A percentile compares a stretch with the other conserved stretches of the same genome.
Evolutionary conservation across 768 basidiomycete genomes (phyloP).

Genomic region (Lentinula sp.): DNA sequence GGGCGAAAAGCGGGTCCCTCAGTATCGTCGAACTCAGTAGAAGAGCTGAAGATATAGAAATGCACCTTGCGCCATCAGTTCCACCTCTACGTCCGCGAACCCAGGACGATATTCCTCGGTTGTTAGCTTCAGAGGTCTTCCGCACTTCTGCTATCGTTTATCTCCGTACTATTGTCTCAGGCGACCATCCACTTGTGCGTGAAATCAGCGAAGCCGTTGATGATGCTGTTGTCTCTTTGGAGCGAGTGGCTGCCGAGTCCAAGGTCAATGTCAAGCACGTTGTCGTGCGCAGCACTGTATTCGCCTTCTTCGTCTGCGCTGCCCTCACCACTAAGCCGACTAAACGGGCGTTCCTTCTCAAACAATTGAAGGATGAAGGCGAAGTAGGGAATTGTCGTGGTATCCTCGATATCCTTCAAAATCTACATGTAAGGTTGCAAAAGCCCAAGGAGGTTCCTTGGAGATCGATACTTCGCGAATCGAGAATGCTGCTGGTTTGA

Average conservation of each 20-base stretch:
- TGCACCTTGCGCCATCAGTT: conserved; percentile 16
- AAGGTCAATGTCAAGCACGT: conserved; percentile 32
- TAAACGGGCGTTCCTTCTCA: conserved; percentile 37
- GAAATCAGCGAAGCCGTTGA: conserved; percentile 54
- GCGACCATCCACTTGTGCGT: conserved; percentile 57
- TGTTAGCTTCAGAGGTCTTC: conserved; percentile 56
- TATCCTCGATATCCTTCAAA: conserved; percentile 45
- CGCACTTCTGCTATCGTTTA: conserved; percentile 71
- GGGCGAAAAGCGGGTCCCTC: conserved; percentile 35
- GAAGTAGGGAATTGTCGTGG: conserved; percentile 61
- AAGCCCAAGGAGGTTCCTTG: conserved; percentile 42
- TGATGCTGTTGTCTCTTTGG: conserved; percentile 46
- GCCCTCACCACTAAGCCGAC: conserved; percentile 50
- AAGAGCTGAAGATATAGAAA: conserved; percentile 48
- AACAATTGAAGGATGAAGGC: conserved; percentile 44
- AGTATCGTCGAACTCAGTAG: conserved; percentile 57
- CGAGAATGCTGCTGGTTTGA: conserved; percentile 55
- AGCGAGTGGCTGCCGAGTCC: conserved; percentile 24
- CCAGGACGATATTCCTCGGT: conserved; percentile 28
- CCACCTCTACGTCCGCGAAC: conserved; percentile 8
- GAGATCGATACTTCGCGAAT: conserved; percentile 47
- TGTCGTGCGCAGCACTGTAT: conserved; percentile 74
- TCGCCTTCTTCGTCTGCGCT: conserved; percentile 70
- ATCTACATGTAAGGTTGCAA: neutral
- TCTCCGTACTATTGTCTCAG: conserved; percentile 72